These are phyloP conservation scores for Phaseolus coccineus DNA, from an alignment of 331 rosid species.

Conservation along the genomic window DNA sequence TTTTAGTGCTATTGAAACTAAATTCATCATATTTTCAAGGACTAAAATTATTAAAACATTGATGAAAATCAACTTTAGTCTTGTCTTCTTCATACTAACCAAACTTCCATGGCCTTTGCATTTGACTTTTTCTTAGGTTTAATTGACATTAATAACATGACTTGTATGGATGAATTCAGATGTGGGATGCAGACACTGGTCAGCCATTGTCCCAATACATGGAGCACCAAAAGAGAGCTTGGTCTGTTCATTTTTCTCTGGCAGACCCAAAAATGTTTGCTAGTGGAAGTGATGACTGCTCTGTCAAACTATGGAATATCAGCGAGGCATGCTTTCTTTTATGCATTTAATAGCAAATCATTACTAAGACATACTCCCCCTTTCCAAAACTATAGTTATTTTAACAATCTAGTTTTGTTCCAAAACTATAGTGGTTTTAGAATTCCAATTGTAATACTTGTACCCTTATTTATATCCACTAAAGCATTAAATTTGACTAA, in stretches of 20 bases:
- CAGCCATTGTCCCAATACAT: conserved; percentile 58
- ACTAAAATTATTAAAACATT: not conserved
- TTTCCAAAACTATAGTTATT: no score
- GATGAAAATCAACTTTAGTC: not conserved
- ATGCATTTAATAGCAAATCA: conserved; percentile 2
- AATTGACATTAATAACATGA: conserved; percentile 7
- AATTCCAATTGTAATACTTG: no score
- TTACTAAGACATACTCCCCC: not conserved
- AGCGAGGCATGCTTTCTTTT: conserved; percentile 59
- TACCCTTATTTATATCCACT: no score
- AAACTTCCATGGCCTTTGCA: conserved; percentile 19
- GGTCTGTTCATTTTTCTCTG: conserved; percentile 76
- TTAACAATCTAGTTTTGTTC: no score
- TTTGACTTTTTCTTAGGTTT: conserved; percentile 18
- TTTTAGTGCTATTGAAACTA: not conserved
- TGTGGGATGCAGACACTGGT: conserved; percentile 81
- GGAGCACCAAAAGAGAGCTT: conserved; percentile 84
- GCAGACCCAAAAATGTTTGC: conserved; percentile 76
- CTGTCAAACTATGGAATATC: conserved; percentile 76
- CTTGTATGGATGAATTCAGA: conserved; percentile 57
- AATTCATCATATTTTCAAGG: not conserved
- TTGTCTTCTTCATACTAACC: not conserved
- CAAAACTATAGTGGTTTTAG: no score
- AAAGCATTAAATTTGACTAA: no score
- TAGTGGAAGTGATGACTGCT: conserved; percentile 85